Conservation (phyloP, 345 rosid genomes). For the Eucalyptus grandis region DNA sequence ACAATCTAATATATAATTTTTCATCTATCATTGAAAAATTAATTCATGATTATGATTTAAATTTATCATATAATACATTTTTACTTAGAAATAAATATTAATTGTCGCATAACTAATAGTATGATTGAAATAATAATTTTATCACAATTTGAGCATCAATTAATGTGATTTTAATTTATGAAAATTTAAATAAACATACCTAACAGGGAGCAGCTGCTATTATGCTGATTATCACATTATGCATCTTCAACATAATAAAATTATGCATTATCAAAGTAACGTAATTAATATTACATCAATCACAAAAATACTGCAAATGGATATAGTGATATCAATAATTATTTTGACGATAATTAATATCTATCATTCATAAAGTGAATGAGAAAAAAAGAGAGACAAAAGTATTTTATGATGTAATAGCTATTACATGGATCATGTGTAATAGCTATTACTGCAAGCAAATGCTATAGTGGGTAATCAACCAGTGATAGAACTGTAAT, state of each 20-base stretch:
- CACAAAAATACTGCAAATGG: not conserved
- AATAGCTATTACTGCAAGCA: not conserved
- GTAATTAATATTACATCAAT: not conserved
- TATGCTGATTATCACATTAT: not conserved
- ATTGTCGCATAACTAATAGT: not conserved
- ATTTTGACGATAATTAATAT: not conserved
- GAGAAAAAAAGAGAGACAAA: not conserved
- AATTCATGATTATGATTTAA: not conserved
- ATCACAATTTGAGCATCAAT: not conserved
- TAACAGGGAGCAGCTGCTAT: not conserved
- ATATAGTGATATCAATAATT: not conserved
- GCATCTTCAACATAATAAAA: not conserved
- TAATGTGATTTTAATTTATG: not conserved
- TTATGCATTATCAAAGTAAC: not conserved
- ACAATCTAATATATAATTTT: not conserved
- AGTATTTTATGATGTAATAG: not conserved
- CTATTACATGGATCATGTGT: not conserved
- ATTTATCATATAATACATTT: not conserved
- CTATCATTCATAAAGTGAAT: not conserved
- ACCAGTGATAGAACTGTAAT: not conserved
- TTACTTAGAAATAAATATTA: not conserved
- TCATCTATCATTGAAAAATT: not conserved
- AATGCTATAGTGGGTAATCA: not conserved
- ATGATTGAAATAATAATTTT: not conserved
- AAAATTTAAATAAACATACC: not conserved